Evolutionary conservation across 1,284 basidiomycete genomes (phyloP).

Genomic region (Apiotrichum porosum): DNA sequence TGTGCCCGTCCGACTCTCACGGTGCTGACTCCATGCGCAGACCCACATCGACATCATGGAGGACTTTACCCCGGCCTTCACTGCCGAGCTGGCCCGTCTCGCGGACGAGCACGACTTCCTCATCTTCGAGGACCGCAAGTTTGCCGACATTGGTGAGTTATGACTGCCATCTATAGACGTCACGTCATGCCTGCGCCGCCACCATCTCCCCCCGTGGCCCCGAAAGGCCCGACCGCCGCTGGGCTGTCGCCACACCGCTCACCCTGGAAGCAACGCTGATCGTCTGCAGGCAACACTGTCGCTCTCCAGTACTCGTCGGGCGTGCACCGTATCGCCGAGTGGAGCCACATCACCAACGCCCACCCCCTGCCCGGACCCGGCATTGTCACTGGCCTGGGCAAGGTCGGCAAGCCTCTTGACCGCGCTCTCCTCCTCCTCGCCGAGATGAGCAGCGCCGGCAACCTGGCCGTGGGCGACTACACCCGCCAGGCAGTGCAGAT

Average conservation of each 20-base stretch:
- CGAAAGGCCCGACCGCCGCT: neutral
- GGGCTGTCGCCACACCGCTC: neutral
- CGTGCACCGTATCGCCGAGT: constrained; percentile 87
- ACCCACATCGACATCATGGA: constrained; percentile 96
- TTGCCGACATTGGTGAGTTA: constrained; percentile 88
- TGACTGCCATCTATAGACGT: no score
- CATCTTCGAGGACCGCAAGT: constrained; percentile 98
- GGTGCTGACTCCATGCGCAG: no score
- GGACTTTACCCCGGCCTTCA: constrained; percentile 76
- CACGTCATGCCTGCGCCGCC: no score
- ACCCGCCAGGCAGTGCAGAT: constrained; percentile 79
- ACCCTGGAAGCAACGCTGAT: constrained; percentile 1
- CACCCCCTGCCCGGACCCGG: constrained; percentile 93
- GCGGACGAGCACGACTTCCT: constrained; percentile 83
- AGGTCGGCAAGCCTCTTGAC: constrained; percentile 75
- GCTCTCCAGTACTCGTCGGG: constrained; percentile 90
- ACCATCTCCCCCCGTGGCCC: no score
- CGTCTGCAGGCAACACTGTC: constrained; percentile 83
- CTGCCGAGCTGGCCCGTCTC: constrained; percentile 66
- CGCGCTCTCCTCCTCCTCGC: constrained; percentile 87
- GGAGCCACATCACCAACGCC: constrained; percentile 97
- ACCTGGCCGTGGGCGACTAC: constrained; percentile 78
- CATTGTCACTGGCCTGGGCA: constrained; percentile 79
- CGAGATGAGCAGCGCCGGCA: constrained; percentile 92
- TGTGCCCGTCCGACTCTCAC: no score